Evolutionary conservation across 768 basidiomycete species (phyloP).

Genomic region (Guyanaporus albipodus): DNA sequence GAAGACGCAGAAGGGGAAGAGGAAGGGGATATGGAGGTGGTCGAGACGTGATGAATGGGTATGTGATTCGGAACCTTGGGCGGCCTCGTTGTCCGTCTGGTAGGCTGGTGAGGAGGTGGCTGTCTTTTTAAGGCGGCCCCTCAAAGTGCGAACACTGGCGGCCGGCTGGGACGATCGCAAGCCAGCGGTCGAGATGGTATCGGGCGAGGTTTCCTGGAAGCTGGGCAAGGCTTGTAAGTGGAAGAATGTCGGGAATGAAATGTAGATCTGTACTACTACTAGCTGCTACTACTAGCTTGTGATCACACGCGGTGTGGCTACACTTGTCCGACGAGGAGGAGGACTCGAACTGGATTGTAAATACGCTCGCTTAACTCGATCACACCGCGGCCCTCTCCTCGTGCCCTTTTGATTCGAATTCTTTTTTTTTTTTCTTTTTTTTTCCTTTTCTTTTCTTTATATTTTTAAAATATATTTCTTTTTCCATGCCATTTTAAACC

Average conservation of each 20-base stretch:
- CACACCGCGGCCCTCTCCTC: slow-evolving; percentile 50
- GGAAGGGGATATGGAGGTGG: slow-evolving; percentile 28
- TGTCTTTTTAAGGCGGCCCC: too few relatives aligned
- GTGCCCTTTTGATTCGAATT: slow-evolving; percentile 65
- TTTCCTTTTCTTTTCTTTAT: too few relatives aligned
- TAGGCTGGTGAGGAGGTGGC: slow-evolving; percentile 6
- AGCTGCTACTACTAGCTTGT: too few relatives aligned
- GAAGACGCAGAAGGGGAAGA: slow-evolving; percentile 44
- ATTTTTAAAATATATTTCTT: too few relatives aligned
- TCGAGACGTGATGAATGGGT: slow-evolving; percentile 17
- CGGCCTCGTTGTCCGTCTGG: slow-evolving; percentile 27
- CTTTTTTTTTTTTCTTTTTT: slow-evolving; percentile 50
- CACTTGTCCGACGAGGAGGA: slow-evolving; percentile 5
- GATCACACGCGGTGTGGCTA: slow-evolving; percentile 4
- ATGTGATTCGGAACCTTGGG: slow-evolving; percentile 18
- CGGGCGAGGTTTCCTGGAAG: slow-evolving; percentile 31
- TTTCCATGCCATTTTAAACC: slow-evolving; percentile 60
- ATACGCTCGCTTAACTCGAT: slow-evolving; percentile 37
- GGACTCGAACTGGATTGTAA: slow-evolving; percentile 32
- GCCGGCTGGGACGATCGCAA: too few relatives aligned
- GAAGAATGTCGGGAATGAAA: slow-evolving; percentile 37
- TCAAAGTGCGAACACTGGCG: too few relatives aligned
- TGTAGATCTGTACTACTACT: too few relatives aligned
- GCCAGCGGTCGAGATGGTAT: slow-evolving; percentile 23
- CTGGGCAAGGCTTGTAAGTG: too few relatives aligned